Conservation (phyloP, 2,329 filamentous ascomycete species). For the Rhexocercosporidium sp. region DNA sequence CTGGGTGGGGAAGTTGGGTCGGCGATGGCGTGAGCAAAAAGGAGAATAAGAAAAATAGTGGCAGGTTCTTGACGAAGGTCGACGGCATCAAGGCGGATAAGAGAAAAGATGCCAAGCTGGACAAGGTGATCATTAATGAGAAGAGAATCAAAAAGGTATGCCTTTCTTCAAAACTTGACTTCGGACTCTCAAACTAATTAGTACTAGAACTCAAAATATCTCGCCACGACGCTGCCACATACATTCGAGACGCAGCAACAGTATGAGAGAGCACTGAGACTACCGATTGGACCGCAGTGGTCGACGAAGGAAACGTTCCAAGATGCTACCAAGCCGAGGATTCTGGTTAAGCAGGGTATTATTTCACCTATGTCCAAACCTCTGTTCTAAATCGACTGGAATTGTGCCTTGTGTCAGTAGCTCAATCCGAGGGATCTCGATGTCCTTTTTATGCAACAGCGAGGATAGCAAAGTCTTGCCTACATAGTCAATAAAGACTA, state of each 20-base stretch:
- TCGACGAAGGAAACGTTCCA: constrained; percentile 96
- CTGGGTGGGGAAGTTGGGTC: constrained; percentile 93
- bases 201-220: constrained; percentile 79
- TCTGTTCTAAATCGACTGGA: constrained; percentile 32
- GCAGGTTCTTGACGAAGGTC: constrained; percentile 65
- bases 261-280: constrained; percentile 85
- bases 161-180: neutral
- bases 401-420: too few relatives aligned
- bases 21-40: constrained; percentile 80
- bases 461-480: too few relatives aligned
- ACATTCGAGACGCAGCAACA: constrained; percentile 87
- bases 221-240: constrained; percentile 83
- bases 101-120: constrained; percentile 81
- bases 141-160: constrained; percentile 84
- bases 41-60: constrained; percentile 67
- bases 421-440: neutral
- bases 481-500: too few relatives aligned
- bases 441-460: neutral
- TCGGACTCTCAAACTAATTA: constrained; percentile 14
- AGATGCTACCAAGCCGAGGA: constrained; percentile 82
- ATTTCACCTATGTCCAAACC: constrained; percentile 89
- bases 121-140: constrained; percentile 90
- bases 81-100: constrained; percentile 78
- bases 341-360: constrained; percentile 89
- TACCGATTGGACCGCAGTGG: constrained; percentile 95